Evolutionary conservation across 78 protist genomes (phyloP), one percentile per base, ranked within the genome.

Genomic region (Dictyostelium capitatum): DNA sequence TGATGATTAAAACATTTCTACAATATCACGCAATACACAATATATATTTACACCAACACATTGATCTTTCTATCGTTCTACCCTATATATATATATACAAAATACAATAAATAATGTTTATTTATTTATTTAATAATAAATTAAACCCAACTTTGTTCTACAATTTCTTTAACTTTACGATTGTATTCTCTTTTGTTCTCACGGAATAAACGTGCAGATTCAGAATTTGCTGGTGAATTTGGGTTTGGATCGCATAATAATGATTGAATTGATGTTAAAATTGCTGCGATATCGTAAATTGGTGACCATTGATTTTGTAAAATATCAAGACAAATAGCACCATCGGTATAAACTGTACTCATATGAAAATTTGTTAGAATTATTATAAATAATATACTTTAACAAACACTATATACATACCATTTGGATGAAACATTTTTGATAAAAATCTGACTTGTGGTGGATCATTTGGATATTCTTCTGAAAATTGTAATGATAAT

Each of bases 221-320:
- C 99, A 7, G 97, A 72, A 83, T 99, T 99, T 19, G 99, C 99
- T 3, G 99, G 99, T 7, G 99, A 97, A 56, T 97, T 96, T 12
- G 99, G 99, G 84, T 99, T 99, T 32, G 99, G 99, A 75, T 99
- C 99, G 47, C 98, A 93, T 50, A 99, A 95, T 41, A 99, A 96
- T 7, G 99, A 98, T 83, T 98, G 99, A 48, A 99, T 99, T 19
- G 99, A 98, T 12, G 99, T 99, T 70, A 99, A 98, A 65, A 99
- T 99, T 23, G 99, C 99, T 0, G 99, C 96, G 15, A 99, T 97
- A 90, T 99, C 99, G 87, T 98, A 99, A 57, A 99, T 98, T 23
- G 99, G 99, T 41, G 97, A 83, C 99, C 99, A 99, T 77, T 97
- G 98, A 46, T 99, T 98, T 82, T 98, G 99, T 74, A 99, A 97